Conservation (phyloP, 257 asterid genomes). For the Rauvolfia tetraphylla region DNA sequence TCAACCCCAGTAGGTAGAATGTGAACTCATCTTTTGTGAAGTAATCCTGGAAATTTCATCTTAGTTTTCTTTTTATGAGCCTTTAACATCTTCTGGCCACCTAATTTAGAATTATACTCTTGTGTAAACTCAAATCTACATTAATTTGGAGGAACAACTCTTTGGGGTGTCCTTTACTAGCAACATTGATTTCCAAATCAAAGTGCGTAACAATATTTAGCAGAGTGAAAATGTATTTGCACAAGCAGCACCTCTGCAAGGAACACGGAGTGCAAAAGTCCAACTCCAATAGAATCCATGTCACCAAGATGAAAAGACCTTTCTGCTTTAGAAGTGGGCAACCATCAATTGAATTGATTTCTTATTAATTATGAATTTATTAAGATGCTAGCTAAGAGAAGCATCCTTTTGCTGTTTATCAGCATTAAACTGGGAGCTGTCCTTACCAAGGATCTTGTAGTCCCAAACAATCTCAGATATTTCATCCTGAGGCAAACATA, state of each 20-base stretch:
- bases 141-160: neutral
- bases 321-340: neutral
- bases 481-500: constrained; percentile 73
- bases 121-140: neutral
- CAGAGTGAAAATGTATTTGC: too few species aligned
- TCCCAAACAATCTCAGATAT: constrained; percentile 78
- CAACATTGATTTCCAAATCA: neutral
- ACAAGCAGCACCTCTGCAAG: neutral
- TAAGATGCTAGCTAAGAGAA: constrained; percentile 14
- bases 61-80: neutral
- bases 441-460: constrained; percentile 64
- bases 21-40: neutral
- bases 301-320: neutral
- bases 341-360: neutral
- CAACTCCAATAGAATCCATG: neutral
- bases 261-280: constrained; percentile 1
- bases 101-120: neutral
- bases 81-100: neutral
- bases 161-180: neutral
- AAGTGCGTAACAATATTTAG: neutral
- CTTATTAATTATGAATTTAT: neutral
- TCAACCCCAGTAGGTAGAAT: neutral
- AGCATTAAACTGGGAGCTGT: constrained; percentile 36
- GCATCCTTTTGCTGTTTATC: constrained; percentile 26
- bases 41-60: neutral